Percentiles rank a stretch among this genome's conserved stretches.
phyloP scores from a whole-genome alignment of 345 rosid species.

The Populus tremula region DNA sequence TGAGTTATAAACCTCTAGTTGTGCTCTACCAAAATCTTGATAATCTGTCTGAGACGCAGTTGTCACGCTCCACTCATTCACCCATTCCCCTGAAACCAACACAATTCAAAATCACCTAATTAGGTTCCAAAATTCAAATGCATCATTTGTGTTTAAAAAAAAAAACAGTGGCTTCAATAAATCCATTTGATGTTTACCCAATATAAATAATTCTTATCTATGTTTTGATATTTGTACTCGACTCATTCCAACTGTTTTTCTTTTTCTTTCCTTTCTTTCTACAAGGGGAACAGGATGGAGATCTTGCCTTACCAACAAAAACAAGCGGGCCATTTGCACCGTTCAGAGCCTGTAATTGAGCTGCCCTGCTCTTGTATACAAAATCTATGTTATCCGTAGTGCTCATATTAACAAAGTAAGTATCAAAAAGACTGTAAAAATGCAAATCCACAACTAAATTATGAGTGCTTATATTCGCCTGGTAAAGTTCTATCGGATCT shows the following conservation, averaged over 20 bases:
- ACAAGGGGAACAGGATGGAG: background rate
- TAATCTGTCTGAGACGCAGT: conserved; percentile 53
- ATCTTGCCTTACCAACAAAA: conserved; percentile 46
- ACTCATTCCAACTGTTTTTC: background rate
- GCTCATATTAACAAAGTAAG: conserved; percentile 52
- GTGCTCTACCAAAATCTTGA: conserved; percentile 60
- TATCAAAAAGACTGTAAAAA: conserved; percentile 69
- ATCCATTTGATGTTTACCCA: background rate
- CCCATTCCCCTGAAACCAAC: conserved; percentile 67
- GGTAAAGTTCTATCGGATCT: conserved; percentile 62
- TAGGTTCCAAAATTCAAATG: too few species aligned
- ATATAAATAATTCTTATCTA: background rate
- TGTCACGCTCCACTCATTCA: conserved; percentile 64
- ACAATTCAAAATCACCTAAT: too few species aligned
- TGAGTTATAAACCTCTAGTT: conserved; percentile 53
- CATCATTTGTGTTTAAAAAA: too few species aligned
- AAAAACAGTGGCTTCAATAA: background rate
- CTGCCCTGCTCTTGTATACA: conserved; percentile 48
- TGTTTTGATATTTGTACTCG: background rate
- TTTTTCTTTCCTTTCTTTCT: background rate
- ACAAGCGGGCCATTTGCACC: conserved; percentile 51
- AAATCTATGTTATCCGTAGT: conserved; percentile 48
- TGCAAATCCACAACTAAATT: conserved; percentile 69
- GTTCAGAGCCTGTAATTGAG: conserved; percentile 53
- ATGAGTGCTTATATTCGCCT: conserved; percentile 54